These are phyloP conservation scores for Tagetes erecta DNA, from an alignment of 129 eudicot genomes.

Conservation along the genomic window DNA sequence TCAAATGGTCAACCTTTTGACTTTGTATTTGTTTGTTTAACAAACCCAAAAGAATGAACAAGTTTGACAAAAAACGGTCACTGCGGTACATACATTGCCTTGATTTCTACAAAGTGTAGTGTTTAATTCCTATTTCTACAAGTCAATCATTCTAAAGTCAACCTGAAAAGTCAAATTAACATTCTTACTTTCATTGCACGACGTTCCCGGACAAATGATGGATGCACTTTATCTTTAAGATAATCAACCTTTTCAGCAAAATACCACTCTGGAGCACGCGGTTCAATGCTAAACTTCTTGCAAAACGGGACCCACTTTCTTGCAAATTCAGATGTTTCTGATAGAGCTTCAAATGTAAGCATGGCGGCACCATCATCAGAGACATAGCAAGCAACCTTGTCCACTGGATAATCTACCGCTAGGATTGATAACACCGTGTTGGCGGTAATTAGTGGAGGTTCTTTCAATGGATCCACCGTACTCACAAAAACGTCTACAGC, in stretches of 20 bases:
- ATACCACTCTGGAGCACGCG: conserved; percentile 97
- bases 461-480: conserved; percentile 90
- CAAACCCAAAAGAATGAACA: background rate
- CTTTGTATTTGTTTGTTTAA: background rate
- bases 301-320: conserved; percentile 94
- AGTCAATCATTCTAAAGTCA: background rate
- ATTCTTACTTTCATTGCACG: conserved; percentile 87
- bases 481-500: conserved; percentile 75
- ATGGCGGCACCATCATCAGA: conserved; percentile 99
- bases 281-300: conserved; percentile 84
- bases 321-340: conserved; percentile 93
- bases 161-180: conserved; percentile 3
- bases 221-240: conserved; percentile 80
- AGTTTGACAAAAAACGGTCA: background rate
- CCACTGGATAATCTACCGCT: conserved; percentile 93
- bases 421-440: conserved; percentile 90
- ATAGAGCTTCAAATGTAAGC: conserved; percentile 94
- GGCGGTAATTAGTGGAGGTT: conserved; percentile 93
- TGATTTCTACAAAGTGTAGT: background rate
- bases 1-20: background rate
- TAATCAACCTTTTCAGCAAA: conserved; percentile 84
- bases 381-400: conserved; percentile 92
- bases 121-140: background rate
- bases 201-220: conserved; percentile 88
- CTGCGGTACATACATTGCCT: background rate